Evolutionary conservation across 2,329 filamentous ascomycete genomes (phyloP).

Genomic region (Biscogniauxia mediterranea): DNA sequence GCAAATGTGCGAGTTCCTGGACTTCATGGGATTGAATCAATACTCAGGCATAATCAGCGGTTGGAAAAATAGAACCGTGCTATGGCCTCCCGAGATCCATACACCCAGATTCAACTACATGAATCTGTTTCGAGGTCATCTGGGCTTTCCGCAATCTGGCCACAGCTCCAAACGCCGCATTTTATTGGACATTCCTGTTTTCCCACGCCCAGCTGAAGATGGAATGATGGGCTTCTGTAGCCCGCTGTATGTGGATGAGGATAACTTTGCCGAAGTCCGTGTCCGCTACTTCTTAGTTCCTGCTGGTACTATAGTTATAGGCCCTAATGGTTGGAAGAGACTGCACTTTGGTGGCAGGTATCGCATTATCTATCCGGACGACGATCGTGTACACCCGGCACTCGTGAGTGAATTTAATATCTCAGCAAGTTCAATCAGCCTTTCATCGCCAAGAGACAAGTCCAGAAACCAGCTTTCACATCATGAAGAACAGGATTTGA

Average conservation of each 20-base stretch:
- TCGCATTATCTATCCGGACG: not conserved
- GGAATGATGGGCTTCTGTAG: not conserved
- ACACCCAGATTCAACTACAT: not conserved
- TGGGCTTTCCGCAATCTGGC: not conserved
- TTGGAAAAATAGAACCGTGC: not conserved
- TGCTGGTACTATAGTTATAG: not conserved
- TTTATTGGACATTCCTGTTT: not conserved
- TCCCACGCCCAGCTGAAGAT: not conserved
- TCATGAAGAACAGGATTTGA: not conserved
- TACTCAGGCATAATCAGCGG: not conserved
- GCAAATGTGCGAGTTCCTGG: not conserved
- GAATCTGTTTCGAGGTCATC: not conserved
- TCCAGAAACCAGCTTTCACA: not conserved
- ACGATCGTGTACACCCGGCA: not conserved
- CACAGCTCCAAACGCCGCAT: not conserved
- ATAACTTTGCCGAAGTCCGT: not conserved
- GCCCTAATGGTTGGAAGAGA: not conserved
- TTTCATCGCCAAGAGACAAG: not conserved
- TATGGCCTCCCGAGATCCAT: not conserved
- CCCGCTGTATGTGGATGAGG: not conserved
- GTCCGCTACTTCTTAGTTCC: not conserved
- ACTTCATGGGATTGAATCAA: not conserved
- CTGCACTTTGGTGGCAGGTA: conserved; percentile 1
- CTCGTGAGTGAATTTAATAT: not conserved
- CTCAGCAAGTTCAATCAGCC: not conserved